phyloP scores from a whole-genome alignment of 2,329 filamentous ascomycete species.

The Neonectria sp. region DNA sequence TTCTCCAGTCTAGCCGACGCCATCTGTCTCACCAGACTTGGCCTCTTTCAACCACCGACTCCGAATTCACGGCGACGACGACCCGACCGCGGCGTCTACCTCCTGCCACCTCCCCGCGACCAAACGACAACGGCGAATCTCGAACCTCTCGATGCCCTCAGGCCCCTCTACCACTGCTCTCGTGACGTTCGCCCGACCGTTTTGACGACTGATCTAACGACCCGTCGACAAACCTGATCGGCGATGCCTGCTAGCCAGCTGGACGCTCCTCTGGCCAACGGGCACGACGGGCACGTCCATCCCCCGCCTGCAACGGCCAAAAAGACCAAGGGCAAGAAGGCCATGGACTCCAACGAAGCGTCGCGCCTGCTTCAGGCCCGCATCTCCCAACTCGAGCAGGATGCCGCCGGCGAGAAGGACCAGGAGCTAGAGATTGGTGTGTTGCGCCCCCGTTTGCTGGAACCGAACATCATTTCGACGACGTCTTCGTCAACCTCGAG shows the following conservation, averaged over 20 bases:
- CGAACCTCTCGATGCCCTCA: conserved; percentile 42
- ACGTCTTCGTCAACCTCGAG: conserved; percentile 14
- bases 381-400: conserved; percentile 95
- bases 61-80: conserved; percentile 24
- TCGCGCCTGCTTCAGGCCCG: conserved; percentile 93
- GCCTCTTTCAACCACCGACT: conserved; percentile 22
- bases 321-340: conserved; percentile 89
- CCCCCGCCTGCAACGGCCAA: conserved; percentile 68
- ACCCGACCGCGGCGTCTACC: conserved; percentile 29
- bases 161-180: conserved; percentile 33
- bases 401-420: conserved; percentile 93
- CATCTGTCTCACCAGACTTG: conserved; percentile 29
- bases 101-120: conserved; percentile 29
- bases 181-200: conserved; percentile 41
- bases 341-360: conserved; percentile 87
- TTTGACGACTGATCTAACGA: conserved; percentile 34
- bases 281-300: conserved; percentile 57
- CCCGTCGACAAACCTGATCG: conserved; percentile 38
- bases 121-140: conserved; percentile 33
- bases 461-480: conserved; percentile 24
- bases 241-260: conserved; percentile 58
- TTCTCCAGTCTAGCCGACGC: conserved; percentile 34
- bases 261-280: conserved; percentile 60
- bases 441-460: conserved; percentile 50
- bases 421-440: conserved; percentile 96